These are phyloP conservation scores for Vitis hybrid DNA, from an alignment of 177 flowering plant genomes.

Conservation along the genomic window DNA sequence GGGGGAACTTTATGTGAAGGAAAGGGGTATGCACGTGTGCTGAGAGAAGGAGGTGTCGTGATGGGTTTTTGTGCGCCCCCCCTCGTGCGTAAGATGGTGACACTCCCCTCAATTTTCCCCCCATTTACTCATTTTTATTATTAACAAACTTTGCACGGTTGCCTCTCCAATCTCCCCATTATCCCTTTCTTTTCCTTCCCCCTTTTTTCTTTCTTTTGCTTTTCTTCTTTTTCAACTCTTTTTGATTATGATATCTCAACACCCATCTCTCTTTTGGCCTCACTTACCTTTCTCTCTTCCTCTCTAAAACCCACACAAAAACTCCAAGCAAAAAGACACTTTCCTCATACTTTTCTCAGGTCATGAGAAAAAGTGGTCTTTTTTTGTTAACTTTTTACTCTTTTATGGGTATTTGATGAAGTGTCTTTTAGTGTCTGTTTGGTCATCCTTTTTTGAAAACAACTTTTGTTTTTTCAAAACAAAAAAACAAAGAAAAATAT, in stretches of 20 bases:
- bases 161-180: not conserved
- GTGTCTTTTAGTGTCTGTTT: too few relatives aligned
- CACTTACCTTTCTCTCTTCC: not conserved
- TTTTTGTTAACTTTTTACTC: too few relatives aligned
- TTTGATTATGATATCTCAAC: slow-evolving; percentile 15
- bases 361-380: too few relatives aligned
- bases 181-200: slow-evolving; percentile 3
- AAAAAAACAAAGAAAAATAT: too few relatives aligned
- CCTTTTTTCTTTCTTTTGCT: too few relatives aligned
- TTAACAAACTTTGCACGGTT: slow-evolving; percentile 5
- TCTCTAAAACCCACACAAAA: not conserved
- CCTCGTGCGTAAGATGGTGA: slow-evolving; percentile 24
- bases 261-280: not conserved
- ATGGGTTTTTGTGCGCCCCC: slow-evolving; percentile 10
- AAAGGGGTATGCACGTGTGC: slow-evolving; percentile 26
- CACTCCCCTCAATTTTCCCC: not conserved
- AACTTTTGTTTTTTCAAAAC: too few relatives aligned
- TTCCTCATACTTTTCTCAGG: too few relatives aligned
- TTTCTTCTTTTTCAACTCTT: not conserved
- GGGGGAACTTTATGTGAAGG: not conserved
- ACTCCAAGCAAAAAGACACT: too few relatives aligned
- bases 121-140: not conserved
- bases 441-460: too few relatives aligned
- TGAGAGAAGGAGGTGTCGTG: slow-evolving; percentile 4
- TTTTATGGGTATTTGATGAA: too few relatives aligned